Percentiles rank a stretch among this genome's conserved stretches.
Evolutionary conservation across 257 asterid species (phyloP).

Genomic region (Eucommia ulmoides): DNA sequence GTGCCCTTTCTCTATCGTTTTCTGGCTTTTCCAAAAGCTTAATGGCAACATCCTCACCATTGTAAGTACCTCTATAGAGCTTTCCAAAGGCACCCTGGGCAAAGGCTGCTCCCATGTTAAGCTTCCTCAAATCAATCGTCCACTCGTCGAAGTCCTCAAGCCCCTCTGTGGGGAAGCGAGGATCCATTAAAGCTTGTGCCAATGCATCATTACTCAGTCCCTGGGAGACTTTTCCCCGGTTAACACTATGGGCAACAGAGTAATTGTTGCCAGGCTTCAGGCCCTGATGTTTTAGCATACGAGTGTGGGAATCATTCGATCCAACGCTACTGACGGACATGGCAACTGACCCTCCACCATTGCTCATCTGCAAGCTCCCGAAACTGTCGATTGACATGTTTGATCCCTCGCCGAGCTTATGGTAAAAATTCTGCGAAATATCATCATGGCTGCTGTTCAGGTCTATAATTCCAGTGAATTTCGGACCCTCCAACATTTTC

Average conservation of each 20-base stretch:
- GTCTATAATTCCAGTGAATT: conserved; percentile 64
- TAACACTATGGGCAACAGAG: conserved; percentile 70
- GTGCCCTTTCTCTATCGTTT: conserved; percentile 71
- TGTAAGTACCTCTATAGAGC: conserved; percentile 81
- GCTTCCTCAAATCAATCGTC: conserved; percentile 91
- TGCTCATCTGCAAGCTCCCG: conserved; percentile 83
- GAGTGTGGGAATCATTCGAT: conserved; percentile 75
- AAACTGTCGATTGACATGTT: conserved; percentile 81
- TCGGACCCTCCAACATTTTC: conserved; percentile 75
- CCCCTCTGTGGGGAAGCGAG: conserved; percentile 74
- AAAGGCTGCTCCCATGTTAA: conserved; percentile 93
- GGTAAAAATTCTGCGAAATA: conserved; percentile 63
- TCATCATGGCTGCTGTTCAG: conserved; percentile 68
- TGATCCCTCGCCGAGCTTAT: conserved; percentile 84
- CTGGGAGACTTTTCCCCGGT: conserved; percentile 53
- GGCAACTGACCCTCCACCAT: conserved; percentile 88
- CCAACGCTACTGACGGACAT: conserved; percentile 92
- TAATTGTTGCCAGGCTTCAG: conserved; percentile 75
- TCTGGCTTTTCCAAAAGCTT: conserved; percentile 94
- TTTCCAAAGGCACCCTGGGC: conserved; percentile 99
- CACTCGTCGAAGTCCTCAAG: conserved; percentile 84
- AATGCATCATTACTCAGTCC: conserved; percentile 76
- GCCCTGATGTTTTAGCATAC: conserved; percentile 76
- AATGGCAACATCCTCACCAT: conserved; percentile 90
- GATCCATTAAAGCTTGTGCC: conserved; percentile 88